Evolutionary conservation across 1,139 yeast species (phyloP).

Genomic region (Oligophagozyma castellii): DNA sequence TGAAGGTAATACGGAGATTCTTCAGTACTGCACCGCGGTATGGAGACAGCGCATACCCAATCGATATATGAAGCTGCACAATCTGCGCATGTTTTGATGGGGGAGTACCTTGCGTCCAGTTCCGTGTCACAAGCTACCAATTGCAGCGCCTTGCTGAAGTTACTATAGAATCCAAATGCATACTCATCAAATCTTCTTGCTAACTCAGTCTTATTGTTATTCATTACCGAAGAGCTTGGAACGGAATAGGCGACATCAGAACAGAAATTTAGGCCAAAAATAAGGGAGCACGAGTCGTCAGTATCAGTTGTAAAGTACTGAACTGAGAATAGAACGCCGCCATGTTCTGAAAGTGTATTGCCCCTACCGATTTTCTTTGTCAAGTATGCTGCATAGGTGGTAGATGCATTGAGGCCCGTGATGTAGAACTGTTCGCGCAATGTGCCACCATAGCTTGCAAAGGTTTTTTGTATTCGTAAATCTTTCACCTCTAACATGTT

Average conservation of each 20-base stretch:
- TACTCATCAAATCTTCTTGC: conserved; percentile 45
- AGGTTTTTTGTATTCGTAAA: conserved; percentile 25
- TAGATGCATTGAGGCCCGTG: conserved; percentile 44
- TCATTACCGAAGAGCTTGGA: conserved; percentile 37
- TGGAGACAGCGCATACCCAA: conserved; percentile 84
- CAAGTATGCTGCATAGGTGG: conserved; percentile 54
- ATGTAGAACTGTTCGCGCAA: conserved; percentile 50
- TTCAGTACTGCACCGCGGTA: conserved; percentile 69
- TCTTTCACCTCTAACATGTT: conserved; percentile 6
- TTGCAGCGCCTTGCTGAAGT: conserved; percentile 65
- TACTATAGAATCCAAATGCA: conserved; percentile 42
- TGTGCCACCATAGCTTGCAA: conserved; percentile 36
- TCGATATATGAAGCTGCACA: conserved; percentile 62
- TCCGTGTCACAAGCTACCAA: conserved; percentile 67
- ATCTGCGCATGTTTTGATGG: conserved; percentile 55
- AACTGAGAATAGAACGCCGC: conserved; percentile 54
- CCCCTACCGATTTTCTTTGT: conserved; percentile 28
- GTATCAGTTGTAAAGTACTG: conserved; percentile 50
- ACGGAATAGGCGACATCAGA: conserved; percentile 75
- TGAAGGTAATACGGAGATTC: conserved; percentile 33
- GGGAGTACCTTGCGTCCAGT: conserved; percentile 58
- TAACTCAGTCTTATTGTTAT: conserved; percentile 21
- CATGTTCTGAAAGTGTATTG: conserved; percentile 28
- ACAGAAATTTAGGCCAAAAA: conserved; percentile 63
- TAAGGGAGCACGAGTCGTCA: conserved; percentile 50